These are phyloP conservation scores for Leucocoprinus sp. DNA, from an alignment of 768 basidiomycete genomes.

Conservation along the genomic window DNA sequence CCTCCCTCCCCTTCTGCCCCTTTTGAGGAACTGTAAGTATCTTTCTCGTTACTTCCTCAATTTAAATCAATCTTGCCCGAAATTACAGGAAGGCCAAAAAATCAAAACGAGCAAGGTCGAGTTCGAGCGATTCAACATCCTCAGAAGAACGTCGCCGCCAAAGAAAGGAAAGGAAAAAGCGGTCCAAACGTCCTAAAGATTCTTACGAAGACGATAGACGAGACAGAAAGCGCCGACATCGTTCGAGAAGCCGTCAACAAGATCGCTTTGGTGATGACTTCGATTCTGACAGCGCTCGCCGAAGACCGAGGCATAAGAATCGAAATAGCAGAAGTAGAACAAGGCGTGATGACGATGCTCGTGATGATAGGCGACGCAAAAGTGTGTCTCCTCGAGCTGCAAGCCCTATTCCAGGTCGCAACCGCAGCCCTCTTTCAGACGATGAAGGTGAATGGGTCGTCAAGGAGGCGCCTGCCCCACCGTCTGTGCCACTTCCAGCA, in stretches of 20 bases:
- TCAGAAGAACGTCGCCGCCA: slow-evolving; percentile 48
- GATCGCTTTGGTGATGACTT: slow-evolving; percentile 19
- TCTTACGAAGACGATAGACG: slow-evolving; percentile 33
- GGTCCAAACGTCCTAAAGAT: slow-evolving; percentile 38
- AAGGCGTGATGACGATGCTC: background rate
- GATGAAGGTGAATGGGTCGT: slow-evolving; percentile 22
- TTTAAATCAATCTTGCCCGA: background rate
- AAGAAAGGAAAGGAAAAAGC: slow-evolving; percentile 55
- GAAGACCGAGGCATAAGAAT: slow-evolving; percentile 21
- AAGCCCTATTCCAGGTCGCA: slow-evolving; percentile 25
- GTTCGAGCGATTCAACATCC: slow-evolving; percentile 37
- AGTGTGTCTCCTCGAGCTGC: slow-evolving; percentile 5
- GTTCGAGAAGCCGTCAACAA: slow-evolving; percentile 6
- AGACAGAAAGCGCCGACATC: slow-evolving; percentile 25
- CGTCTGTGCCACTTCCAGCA: slow-evolving; percentile 11
- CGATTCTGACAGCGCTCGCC: slow-evolving; percentile 29
- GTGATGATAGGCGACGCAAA: slow-evolving; percentile 5
- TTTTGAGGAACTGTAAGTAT: slow-evolving; percentile 44
- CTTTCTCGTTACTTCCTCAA: slow-evolving; percentile 27
- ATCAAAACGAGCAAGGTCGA: slow-evolving; percentile 50
- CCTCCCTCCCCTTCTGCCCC: slow-evolving; percentile 56
- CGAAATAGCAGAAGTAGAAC: background rate
- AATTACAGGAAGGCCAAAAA: slow-evolving; percentile 47
- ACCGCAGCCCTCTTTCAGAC: slow-evolving; percentile 23
- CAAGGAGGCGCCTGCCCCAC: slow-evolving; percentile 2